These are phyloP conservation scores for Xylaria curta DNA, from an alignment of 495 filamentous ascomycete species.

Conservation along the genomic window DNA sequence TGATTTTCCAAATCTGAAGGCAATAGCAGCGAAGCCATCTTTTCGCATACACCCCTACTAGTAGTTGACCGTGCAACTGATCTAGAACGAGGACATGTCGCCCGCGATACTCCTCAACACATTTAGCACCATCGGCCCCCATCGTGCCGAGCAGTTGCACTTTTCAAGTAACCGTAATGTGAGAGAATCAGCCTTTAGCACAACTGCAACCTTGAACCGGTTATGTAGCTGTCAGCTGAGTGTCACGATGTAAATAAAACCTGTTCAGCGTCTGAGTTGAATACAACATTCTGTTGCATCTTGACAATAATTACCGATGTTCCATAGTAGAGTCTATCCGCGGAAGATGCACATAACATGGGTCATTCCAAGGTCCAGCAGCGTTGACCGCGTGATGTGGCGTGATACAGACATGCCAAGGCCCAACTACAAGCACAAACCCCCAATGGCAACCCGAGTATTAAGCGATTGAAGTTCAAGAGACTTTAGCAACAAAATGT, in stretches of 20 bases:
- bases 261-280: background rate
- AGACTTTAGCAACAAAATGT: background rate
- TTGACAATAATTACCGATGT: background rate
- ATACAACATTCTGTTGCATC: background rate
- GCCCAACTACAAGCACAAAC: background rate
- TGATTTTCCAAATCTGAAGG: background rate
- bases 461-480: background rate
- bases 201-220: background rate
- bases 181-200: background rate
- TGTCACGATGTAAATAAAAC: background rate
- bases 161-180: background rate
- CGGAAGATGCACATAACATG: background rate
- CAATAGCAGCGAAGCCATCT: background rate
- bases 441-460: background rate
- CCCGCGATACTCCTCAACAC: background rate
- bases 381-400: background rate
- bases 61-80: background rate
- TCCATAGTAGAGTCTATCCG: no score
- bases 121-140: background rate
- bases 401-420: conserved; percentile 13
- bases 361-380: conserved; percentile 5
- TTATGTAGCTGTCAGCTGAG: conserved; percentile 4
- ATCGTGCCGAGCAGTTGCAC: background rate
- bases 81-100: background rate
- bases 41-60: background rate